Conservation (phyloP, 1,284 basidiomycete species). For the Chalciporus sp. region DNA sequence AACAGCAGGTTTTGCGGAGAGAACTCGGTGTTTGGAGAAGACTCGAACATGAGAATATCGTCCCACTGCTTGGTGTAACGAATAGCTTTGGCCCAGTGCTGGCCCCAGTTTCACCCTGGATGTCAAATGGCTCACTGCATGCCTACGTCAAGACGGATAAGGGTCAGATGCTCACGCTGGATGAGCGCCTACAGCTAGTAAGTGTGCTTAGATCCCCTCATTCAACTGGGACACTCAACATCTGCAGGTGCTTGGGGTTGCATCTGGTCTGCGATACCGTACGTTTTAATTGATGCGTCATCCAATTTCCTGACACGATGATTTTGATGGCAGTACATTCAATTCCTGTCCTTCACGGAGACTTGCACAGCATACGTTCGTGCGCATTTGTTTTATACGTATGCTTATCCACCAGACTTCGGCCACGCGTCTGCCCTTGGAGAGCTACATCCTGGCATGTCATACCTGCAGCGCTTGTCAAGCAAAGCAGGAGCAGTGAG, state of each 20-base stretch:
- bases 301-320: not conserved
- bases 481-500: conserved; percentile 1
- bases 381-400: not conserved
- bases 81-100: not conserved
- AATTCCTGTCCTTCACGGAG: conserved; percentile 5
- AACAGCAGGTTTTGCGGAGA: no score
- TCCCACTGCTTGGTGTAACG: not conserved
- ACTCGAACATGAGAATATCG: not conserved
- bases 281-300: not conserved
- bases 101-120: conserved; percentile 1
- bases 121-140: not conserved
- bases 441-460: conserved; percentile 1
- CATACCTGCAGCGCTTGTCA: conserved; percentile 10
- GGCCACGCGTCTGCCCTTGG: conserved; percentile 7
- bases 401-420: conserved; percentile 9
- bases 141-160: not conserved
- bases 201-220: no score
- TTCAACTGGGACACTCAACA: no score
- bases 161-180: not conserved
- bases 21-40: no score
- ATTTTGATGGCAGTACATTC: conserved; percentile 13
- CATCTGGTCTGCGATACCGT: conserved; percentile 9
- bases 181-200: not conserved
- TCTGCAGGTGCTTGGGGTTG: not conserved
- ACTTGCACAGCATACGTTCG: conserved; percentile 4